Percentiles rank a stretch among this genome's conserved stretches.
phyloP scores from a whole-genome alignment of 1,284 basidiomycete species.

The Cystobasidium slooffiae region DNA sequence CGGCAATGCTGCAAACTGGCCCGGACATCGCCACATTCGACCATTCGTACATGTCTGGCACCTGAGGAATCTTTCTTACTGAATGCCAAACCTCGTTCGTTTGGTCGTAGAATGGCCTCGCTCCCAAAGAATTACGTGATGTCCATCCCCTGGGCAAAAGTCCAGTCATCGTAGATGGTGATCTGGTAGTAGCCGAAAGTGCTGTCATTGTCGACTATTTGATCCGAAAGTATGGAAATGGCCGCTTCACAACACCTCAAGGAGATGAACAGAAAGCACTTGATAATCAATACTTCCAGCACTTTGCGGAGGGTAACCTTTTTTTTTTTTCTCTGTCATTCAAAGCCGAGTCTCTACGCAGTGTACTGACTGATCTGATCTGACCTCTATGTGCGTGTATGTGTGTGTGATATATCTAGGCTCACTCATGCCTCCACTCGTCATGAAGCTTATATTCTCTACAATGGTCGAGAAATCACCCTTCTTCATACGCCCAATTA shows the following conservation, averaged over 20 bases:
- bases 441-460: conserved; percentile 36
- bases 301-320: conserved; percentile 39
- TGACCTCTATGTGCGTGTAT: neutral
- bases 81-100: no score
- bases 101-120: conserved; percentile 46
- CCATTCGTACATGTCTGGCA: no score
- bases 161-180: conserved; percentile 38
- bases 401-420: neutral
- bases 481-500: conserved; percentile 37
- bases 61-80: no score
- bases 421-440: conserved; percentile 35
- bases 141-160: conserved; percentile 46
- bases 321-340: neutral
- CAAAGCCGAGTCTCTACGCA: neutral
- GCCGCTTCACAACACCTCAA: conserved; percentile 26
- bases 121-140: conserved; percentile 44
- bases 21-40: neutral
- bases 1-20: neutral
- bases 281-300: conserved; percentile 39
- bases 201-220: conserved; percentile 48
- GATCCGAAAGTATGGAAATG: conserved; percentile 49
- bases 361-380: neutral
- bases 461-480: conserved; percentile 30
- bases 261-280: conserved; percentile 28
- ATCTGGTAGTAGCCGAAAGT: conserved; percentile 36